Conservation (phyloP, 164 flowering plant species). For the Kingdonia uniflora region DNA sequence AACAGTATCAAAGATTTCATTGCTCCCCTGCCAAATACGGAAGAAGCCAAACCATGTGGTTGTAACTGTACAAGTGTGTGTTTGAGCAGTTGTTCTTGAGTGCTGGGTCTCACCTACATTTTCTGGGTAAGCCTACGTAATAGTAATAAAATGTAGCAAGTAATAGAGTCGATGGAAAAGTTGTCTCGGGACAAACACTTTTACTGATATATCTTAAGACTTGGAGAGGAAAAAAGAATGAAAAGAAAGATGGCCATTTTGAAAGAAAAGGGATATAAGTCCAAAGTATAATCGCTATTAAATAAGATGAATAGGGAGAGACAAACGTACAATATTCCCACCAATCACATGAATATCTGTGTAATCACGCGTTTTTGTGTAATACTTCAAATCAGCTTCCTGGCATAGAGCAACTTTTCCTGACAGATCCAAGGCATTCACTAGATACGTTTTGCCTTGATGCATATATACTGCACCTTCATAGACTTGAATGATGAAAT, state of each 20-base stretch:
- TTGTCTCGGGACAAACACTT: neutral
- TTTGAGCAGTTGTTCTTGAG: slow-evolving; percentile 55
- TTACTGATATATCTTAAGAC: neutral
- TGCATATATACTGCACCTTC: too few relatives aligned
- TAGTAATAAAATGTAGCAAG: slow-evolving; percentile 8
- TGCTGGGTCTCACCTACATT: slow-evolving; percentile 18
- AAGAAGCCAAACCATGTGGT: slow-evolving; percentile 93
- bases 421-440: too few relatives aligned
- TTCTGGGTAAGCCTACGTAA: too few relatives aligned
- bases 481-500: too few relatives aligned
- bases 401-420: too few relatives aligned
- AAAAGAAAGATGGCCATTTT: neutral
- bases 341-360: slow-evolving; percentile 79
- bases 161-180: neutral
- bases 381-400: too few relatives aligned
- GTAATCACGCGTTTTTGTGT: slow-evolving; percentile 78
- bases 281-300: too few relatives aligned
- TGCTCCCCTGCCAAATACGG: slow-evolving; percentile 52
- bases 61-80: slow-evolving; percentile 59
- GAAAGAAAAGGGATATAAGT: neutral
- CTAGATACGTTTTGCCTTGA: too few relatives aligned
- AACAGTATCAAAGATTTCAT: slow-evolving; percentile 52
- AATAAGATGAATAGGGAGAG: neutral
- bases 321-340: slow-evolving; percentile 49
- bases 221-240: neutral